These are phyloP conservation scores for Deinandra increscens DNA, from an alignment of 129 eudicot species.

Conservation along the genomic window DNA sequence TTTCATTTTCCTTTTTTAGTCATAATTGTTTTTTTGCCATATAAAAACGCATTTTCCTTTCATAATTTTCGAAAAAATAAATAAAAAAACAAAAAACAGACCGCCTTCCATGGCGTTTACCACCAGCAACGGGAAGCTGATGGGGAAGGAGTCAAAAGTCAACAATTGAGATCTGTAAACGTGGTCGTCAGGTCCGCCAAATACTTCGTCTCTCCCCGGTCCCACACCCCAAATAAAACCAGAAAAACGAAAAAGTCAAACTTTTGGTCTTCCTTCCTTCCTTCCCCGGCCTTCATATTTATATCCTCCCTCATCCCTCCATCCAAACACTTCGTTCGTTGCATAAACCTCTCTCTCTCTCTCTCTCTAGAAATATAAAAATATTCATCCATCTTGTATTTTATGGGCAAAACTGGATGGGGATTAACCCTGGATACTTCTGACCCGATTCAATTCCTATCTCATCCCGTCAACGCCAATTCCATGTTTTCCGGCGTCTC, in stretches of 20 bases:
- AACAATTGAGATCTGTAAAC: conserved; percentile 43
- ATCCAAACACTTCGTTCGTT: conserved; percentile 36
- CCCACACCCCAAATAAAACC: conserved; percentile 19
- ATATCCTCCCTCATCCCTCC: conserved; percentile 22
- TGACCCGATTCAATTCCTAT: conserved; percentile 29
- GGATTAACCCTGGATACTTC: conserved; percentile 29
- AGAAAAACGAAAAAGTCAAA: conserved; percentile 38
- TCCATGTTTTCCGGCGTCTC: conserved; percentile 27
- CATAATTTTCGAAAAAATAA: background rate
- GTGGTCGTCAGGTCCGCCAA: conserved; percentile 43
- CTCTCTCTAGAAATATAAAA: background rate
- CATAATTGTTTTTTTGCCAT: no score
- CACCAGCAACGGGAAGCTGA: conserved; percentile 40
- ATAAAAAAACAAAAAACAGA: background rate
- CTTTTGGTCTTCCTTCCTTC: conserved; percentile 31
- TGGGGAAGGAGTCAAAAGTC: conserved; percentile 45
- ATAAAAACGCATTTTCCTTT: no score
- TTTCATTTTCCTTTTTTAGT: no score
- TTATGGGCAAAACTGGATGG: conserved; percentile 41
- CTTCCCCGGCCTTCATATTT: conserved; percentile 17
- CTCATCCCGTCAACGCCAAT: conserved; percentile 10
- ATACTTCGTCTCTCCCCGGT: conserved; percentile 30
- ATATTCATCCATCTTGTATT: background rate
- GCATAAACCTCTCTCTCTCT: conserved; percentile 15
- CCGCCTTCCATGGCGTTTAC: conserved; percentile 34